Conservation (phyloP, 129 eudicot species). For the Chrysanthemum lavandulifolium region DNA sequence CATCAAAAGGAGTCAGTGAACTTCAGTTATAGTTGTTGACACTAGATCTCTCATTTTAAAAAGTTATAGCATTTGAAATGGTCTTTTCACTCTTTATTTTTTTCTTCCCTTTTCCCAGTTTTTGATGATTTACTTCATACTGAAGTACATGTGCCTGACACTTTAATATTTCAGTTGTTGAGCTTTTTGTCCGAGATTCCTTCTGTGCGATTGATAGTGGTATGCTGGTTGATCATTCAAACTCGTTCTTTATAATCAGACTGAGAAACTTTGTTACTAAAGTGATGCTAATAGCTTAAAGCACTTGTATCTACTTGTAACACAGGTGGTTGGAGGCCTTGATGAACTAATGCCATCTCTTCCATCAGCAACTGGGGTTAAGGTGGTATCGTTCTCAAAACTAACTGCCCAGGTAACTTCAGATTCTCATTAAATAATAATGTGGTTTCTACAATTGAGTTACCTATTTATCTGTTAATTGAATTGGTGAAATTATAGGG, state of each 20-base stretch:
- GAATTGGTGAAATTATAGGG: slow-evolving; percentile 43
- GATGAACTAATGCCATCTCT: slow-evolving; percentile 73
- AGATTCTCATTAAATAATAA: background rate
- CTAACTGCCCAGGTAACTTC: slow-evolving; percentile 61
- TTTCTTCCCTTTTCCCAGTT: background rate
- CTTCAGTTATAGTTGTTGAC: too few relatives aligned
- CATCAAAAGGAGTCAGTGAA: too few relatives aligned
- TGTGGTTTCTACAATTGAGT: slow-evolving; percentile 13
- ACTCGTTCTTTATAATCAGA: slow-evolving; percentile 7
- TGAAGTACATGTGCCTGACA: slow-evolving; percentile 13
- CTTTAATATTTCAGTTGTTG: slow-evolving; percentile 62
- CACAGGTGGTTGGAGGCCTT: slow-evolving; percentile 82
- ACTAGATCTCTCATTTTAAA: too few relatives aligned
- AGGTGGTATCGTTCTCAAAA: slow-evolving; percentile 68
- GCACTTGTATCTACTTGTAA: slow-evolving; percentile 17
- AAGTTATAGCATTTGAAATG: background rate
- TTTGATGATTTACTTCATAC: background rate
- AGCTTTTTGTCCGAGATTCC: slow-evolving; percentile 88
- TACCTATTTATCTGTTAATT: slow-evolving; percentile 4
- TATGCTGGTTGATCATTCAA: slow-evolving; percentile 26
- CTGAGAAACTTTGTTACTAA: background rate
- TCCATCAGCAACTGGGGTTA: slow-evolving; percentile 58
- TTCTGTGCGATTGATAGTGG: slow-evolving; percentile 82
- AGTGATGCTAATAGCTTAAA: slow-evolving; percentile 15
- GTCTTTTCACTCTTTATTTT: background rate